phyloP scores from a whole-genome alignment of 1,284 basidiomycete species.

The Trichosporon sp. region DNA sequence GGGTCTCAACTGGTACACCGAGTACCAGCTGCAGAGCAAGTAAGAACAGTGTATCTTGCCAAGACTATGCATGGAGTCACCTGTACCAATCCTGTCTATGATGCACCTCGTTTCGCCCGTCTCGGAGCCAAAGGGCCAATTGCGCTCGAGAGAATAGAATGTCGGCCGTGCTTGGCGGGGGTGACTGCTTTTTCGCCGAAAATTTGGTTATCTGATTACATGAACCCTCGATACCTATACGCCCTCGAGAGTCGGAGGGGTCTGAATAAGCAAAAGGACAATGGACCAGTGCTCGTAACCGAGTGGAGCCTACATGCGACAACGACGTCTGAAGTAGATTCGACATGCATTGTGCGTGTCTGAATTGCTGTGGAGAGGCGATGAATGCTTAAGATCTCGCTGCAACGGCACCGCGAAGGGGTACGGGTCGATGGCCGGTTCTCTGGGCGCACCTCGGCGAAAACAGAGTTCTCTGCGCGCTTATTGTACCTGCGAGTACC shows the following conservation, averaged over 20 bases:
- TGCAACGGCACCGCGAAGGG: neutral
- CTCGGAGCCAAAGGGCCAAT: neutral
- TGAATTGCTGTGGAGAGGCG: neutral
- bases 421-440: neutral
- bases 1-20: conserved; percentile 48
- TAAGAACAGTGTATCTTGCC: neutral
- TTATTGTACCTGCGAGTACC: neutral
- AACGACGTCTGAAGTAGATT: no score
- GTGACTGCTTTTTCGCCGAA: neutral
- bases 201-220: conserved; percentile 2
- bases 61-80: neutral
- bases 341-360: neutral
- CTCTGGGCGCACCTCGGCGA: neutral
- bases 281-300: no score
- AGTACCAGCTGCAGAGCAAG: conserved; percentile 32
- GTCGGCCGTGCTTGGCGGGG: neutral
- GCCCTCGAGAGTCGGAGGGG: neutral
- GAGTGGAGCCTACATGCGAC: neutral
- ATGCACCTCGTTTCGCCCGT: neutral
- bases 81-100: neutral
- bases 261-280: no score
- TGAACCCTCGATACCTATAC: neutral
- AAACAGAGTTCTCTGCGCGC: neutral
- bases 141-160: neutral
- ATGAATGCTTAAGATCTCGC: neutral